phyloP scores from a whole-genome alignment of 805 yeast species.

The Metschnikowia chrysomelidarum region DNA sequence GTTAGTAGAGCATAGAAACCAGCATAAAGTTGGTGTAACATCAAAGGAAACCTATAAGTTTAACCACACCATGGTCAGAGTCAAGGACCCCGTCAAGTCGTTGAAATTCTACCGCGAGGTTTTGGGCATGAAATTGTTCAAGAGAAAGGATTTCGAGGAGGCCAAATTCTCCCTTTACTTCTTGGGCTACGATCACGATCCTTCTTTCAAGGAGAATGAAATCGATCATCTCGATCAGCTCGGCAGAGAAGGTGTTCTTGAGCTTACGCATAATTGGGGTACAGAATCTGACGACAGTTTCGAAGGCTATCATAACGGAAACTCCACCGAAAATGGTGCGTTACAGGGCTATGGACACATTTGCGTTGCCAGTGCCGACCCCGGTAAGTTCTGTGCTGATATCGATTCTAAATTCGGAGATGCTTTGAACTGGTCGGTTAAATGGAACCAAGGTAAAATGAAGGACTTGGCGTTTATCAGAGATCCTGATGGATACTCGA shows the following conservation, averaged over 20 bases:
- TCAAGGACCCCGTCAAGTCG: conserved; percentile 77
- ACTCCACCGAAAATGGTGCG: conserved; percentile 49
- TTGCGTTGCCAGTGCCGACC: conserved; percentile 66
- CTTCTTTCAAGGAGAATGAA: conserved; percentile 42
- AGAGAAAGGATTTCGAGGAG: conserved; percentile 51
- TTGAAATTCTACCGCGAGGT: conserved; percentile 75
- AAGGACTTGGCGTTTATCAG: conserved; percentile 66
- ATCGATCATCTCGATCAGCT: conserved; percentile 34
- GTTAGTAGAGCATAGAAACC: conserved; percentile 58
- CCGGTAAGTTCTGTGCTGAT: conserved; percentile 53
- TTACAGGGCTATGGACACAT: conserved; percentile 88
- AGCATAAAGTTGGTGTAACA: conserved; percentile 41
- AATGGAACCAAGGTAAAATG: conserved; percentile 54
- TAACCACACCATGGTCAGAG: conserved; percentile 92
- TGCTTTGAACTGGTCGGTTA: conserved; percentile 53
- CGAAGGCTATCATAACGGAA: conserved; percentile 78
- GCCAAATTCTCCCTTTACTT: conserved; percentile 88
- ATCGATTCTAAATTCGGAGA: conserved; percentile 46
- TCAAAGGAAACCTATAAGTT: conserved; percentile 47
- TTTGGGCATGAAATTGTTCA: conserved; percentile 75
- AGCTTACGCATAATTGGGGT: conserved; percentile 95
- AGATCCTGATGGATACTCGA: conserved; percentile 90
- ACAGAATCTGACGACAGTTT: conserved; percentile 78
- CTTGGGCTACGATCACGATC: conserved; percentile 63
- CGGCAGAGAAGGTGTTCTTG: conserved; percentile 67